A percentile compares a stretch with the other conserved stretches of the same genome.
Conservation (phyloP, 345 rosid genomes). For the Citrus medica region DNA sequence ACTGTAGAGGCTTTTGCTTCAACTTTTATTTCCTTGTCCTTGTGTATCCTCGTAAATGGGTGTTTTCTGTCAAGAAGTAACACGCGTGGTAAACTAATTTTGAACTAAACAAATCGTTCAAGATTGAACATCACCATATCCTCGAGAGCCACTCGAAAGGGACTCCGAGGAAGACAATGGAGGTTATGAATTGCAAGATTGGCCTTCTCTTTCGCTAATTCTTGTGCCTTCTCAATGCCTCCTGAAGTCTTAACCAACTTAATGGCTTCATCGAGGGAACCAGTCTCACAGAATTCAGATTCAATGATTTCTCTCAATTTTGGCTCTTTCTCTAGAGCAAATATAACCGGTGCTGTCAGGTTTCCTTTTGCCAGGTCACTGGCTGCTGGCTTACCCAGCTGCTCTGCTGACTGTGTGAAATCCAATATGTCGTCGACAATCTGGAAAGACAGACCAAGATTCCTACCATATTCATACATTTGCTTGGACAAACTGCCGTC, state of each 20-base stretch:
- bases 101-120: conserved; percentile 65
- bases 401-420: conserved; percentile 89
- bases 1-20: conserved; percentile 3
- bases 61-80: not conserved
- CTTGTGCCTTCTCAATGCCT: conserved; percentile 75
- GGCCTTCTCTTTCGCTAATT: conserved; percentile 83
- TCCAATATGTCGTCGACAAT: conserved; percentile 91
- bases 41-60: not conserved
- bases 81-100: not conserved
- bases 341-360: conserved; percentile 90
- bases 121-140: conserved; percentile 90
- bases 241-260: conserved; percentile 58
- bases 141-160: conserved; percentile 62
- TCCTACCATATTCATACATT: conserved; percentile 83
- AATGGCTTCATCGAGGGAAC: conserved; percentile 77
- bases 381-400: conserved; percentile 90
- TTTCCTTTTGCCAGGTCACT: conserved; percentile 83
- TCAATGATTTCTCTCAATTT: conserved; percentile 85
- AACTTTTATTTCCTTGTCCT: not conserved
- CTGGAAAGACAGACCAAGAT: conserved; percentile 92
- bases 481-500: conserved; percentile 42
- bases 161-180: conserved; percentile 55
- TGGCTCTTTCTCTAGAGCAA: conserved; percentile 70
- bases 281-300: conserved; percentile 80
- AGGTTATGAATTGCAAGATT: conserved; percentile 67